Evolutionary conservation across 768 basidiomycete species (phyloP).

Genomic region (Serendipita sp.): DNA sequence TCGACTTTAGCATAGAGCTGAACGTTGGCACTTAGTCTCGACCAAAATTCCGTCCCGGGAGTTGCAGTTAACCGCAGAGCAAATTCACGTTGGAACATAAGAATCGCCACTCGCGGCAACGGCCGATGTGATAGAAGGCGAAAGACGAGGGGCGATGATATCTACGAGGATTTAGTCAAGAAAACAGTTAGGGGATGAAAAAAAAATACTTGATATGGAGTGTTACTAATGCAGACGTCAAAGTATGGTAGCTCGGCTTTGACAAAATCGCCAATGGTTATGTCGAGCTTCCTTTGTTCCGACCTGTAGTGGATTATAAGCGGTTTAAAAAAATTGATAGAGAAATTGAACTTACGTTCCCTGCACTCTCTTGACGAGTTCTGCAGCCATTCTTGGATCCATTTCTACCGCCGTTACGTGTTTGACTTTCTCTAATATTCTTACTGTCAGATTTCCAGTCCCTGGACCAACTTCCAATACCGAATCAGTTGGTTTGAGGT

Average conservation of each 20-base stretch:
- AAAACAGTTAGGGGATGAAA: not conserved
- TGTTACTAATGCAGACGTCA: constrained; percentile 98
- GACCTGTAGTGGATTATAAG: constrained; percentile 36
- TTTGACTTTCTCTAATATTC: constrained; percentile 85
- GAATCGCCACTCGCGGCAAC: constrained; percentile 79
- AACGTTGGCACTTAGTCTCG: constrained; percentile 86
- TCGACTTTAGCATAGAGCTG: constrained; percentile 96
- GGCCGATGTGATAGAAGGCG: constrained; percentile 92
- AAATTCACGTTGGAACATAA: constrained; percentile 99
- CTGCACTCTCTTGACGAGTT: constrained; percentile 90
- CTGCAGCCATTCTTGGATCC: constrained; percentile 98
- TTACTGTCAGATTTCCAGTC: constrained; percentile 88
- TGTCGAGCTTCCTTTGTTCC: constrained; percentile 85
- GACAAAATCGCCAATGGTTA: constrained; percentile 94
- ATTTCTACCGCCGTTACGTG: constrained; percentile 89
- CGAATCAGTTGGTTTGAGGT: constrained; percentile 82
- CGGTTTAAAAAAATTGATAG: not conserved
- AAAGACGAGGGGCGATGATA: constrained; percentile 95
- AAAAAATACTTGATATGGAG: constrained; percentile 66
- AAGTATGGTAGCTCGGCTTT: constrained; percentile 98
- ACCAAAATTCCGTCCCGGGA: constrained; percentile 78
- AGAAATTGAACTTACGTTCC: constrained; percentile 61
- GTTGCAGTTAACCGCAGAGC: constrained; percentile 79
- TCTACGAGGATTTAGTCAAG: constrained; percentile 22
- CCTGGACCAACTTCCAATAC: constrained; percentile 97